Evolutionary conservation across 2,329 filamentous ascomycete species (phyloP).

Genomic region (Rutstroemia sp.): DNA sequence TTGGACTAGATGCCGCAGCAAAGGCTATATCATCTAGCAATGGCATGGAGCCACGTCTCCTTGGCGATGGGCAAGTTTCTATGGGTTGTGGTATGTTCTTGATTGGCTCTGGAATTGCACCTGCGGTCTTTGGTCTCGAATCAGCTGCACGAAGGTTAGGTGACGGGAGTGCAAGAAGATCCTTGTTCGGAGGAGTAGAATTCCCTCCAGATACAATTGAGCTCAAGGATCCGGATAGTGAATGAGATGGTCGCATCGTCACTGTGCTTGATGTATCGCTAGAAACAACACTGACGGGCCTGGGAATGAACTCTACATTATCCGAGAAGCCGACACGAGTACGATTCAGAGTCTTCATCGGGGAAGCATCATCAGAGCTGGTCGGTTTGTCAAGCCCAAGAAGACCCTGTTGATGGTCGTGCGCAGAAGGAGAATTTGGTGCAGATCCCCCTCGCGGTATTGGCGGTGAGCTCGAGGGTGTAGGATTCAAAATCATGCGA

Average conservation of each 20-base stretch:
- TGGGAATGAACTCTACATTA: conserved; percentile 72
- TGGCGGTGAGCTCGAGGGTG: conserved; percentile 10
- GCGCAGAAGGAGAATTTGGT: conserved; percentile 37
- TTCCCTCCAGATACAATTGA: conserved; percentile 63
- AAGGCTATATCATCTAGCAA: conserved; percentile 35
- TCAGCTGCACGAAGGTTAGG: conserved; percentile 37
- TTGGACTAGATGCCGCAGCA: conserved; percentile 28
- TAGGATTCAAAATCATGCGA: conserved; percentile 53
- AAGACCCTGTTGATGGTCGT: conserved; percentile 8
- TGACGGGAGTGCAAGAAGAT: conserved; percentile 31
- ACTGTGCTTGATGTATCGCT: conserved; percentile 75
- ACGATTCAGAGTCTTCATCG: conserved; percentile 34
- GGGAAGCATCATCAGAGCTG: conserved; percentile 6
- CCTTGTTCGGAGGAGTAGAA: conserved; percentile 25
- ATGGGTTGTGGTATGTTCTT: conserved; percentile 32
- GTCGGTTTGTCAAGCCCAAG: not conserved
- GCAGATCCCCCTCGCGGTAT: conserved; percentile 24
- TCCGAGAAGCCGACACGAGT: conserved; percentile 78
- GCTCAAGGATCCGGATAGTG: conserved; percentile 64
- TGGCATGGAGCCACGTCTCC: conserved; percentile 52
- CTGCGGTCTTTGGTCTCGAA: conserved; percentile 61
- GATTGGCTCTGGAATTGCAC: conserved; percentile 49
- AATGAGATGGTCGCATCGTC: conserved; percentile 59
- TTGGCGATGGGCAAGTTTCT: conserved; percentile 22
- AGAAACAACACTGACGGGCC: conserved; percentile 76